These are phyloP conservation scores for Entonaema liquescens DNA, from an alignment of 495 filamentous ascomycete genomes.

Conservation along the genomic window DNA sequence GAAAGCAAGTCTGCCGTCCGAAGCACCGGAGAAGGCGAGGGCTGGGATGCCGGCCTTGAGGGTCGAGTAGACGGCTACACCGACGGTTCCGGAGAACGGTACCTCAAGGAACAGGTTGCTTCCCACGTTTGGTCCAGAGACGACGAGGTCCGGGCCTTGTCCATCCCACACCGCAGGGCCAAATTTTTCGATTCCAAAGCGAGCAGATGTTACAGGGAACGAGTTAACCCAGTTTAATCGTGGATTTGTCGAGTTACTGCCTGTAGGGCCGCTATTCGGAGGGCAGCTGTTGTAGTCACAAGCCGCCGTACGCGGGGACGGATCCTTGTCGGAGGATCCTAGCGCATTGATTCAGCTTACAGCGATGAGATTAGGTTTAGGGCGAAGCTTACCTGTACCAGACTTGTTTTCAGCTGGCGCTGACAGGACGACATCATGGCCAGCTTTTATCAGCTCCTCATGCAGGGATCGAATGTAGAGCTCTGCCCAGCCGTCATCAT, in stretches of 20 bases:
- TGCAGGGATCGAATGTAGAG: constrained; percentile 68
- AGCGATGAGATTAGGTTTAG: not conserved
- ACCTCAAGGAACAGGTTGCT: constrained; percentile 62
- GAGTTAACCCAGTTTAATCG: constrained; percentile 75
- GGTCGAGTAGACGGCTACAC: constrained; percentile 66
- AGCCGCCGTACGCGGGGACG: constrained; percentile 50
- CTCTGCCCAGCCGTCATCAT: constrained; percentile 79
- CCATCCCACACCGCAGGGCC: constrained; percentile 61
- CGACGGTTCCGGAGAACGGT: constrained; percentile 69
- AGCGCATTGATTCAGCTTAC: not conserved
- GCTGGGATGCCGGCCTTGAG: constrained; percentile 63
- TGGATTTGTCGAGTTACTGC: constrained; percentile 63
- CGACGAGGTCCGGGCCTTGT: constrained; percentile 62
- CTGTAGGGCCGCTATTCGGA: constrained; percentile 60
- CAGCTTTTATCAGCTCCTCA: constrained; percentile 58
- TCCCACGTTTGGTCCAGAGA: constrained; percentile 72
- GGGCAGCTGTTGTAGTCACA: constrained; percentile 71
- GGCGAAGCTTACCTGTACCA: constrained; percentile 58
- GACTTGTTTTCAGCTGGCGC: constrained; percentile 72
- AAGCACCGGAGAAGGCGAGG: constrained; percentile 69
- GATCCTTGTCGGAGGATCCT: constrained; percentile 64
- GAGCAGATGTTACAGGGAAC: constrained; percentile 70
- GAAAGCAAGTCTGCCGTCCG: constrained; percentile 61
- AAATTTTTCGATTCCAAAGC: constrained; percentile 67
- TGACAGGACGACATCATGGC: constrained; percentile 68